Evolutionary conservation across 2,329 filamentous ascomycete species (phyloP), one percentile per base, ranked within the genome.

Genomic region (Aspergillus chevalieri): DNA sequence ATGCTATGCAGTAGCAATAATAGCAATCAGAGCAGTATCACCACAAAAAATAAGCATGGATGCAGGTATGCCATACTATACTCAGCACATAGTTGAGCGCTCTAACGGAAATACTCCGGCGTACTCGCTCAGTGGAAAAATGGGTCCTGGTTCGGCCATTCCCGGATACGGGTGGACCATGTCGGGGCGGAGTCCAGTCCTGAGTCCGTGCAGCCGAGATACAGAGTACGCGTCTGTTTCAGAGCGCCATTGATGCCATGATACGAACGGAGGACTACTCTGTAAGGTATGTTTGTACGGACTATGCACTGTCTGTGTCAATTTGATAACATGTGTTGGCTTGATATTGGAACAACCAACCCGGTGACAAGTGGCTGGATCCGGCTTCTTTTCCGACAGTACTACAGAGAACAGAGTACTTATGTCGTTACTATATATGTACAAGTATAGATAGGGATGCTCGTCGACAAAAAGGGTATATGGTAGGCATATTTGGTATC

Each of bases 201-300:
- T 34, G 48, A 55, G 64, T 65, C 64, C 61, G 64, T 67, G 65
- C 65, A 65, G 62, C 59, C 55, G 59, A 62, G 53, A 63, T 65
- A 30, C 26, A 30, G 26, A 12, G 26, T 30, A 66, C 62, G 63
- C 62, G 61, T 65, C 56, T 63, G 61, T 64, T 64, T 65, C 62
- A 62, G 10, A 4, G 26, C 26, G 26, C 26, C 12, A 30, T 9
- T 30, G 21, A 30, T 30, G 26, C 21, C 21, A 6, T 30, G 10
- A 4, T 30, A 12, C 10, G 9, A 30, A 30, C 26, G 26, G 26
- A 30, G 26, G 26, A 30, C 26, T 9, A 28, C 26, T 28, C 9
- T 10, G 26, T 26, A 26, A 3, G 24, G 24, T 26, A 1, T 26
- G 43, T 49, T 26, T 26, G 24, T 26, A 26, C 24, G 7, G 24